phyloP scores from a whole-genome alignment of 169 alveolate species.

The Babesia ovis region DNA sequence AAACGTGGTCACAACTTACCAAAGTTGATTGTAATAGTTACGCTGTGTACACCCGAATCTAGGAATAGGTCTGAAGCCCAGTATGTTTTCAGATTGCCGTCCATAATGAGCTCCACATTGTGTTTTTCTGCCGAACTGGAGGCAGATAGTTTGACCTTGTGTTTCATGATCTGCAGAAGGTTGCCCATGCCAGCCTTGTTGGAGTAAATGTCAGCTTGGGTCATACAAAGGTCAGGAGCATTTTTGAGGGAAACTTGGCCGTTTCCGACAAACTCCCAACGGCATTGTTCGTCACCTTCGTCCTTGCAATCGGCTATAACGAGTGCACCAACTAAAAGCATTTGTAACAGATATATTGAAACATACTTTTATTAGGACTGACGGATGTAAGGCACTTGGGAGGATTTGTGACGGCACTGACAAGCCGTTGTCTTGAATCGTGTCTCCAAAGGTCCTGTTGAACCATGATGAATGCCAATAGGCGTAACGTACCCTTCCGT shows the following conservation, averaged over 20 bases:
- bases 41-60: conserved; percentile 73
- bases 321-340: conserved; percentile 62
- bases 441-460: conserved; percentile 77
- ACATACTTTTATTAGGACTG: conserved; percentile 44
- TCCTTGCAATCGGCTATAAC: conserved; percentile 80
- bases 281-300: conserved; percentile 80
- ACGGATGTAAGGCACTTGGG: conserved; percentile 63
- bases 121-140: conserved; percentile 73
- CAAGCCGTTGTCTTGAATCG: conserved; percentile 73
- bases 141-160: conserved; percentile 33
- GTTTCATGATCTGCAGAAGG: conserved; percentile 50
- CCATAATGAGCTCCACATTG: conserved; percentile 78
- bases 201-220: conserved; percentile 78
- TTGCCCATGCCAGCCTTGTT: conserved; percentile 82
- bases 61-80: conserved; percentile 88
- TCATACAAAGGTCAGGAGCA: conserved; percentile 79
- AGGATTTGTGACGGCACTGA: conserved; percentile 66
- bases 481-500: conserved; percentile 70
- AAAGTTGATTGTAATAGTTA: conserved; percentile 71
- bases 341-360: neutral
- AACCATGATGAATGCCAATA: conserved; percentile 5
- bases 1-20: conserved; percentile 43
- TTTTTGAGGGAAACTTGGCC: conserved; percentile 80
- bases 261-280: conserved; percentile 84
- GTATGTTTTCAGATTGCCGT: conserved; percentile 82